Base-by-base conservation (phyloP, 805 yeast genomes). In the Candida mattraensis region DNA sequence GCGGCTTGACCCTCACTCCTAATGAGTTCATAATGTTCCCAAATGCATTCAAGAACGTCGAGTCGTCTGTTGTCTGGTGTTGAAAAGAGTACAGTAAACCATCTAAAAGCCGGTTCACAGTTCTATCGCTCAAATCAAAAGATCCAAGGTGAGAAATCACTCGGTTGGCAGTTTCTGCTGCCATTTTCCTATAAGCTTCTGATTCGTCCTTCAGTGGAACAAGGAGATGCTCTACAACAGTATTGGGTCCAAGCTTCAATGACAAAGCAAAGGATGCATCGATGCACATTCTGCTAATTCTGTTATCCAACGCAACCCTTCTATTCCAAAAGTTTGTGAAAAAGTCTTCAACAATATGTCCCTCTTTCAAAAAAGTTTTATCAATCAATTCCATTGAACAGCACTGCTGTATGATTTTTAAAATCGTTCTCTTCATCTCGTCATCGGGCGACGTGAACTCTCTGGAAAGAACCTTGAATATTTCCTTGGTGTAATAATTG, bases 371-470 rank as follows among this genome's bases (percentile, higher is more conserved):
- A 43, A 74, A 77, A 17, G 59, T 60, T 11, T 64, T 67, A 9
- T 79, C 70, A 10, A 86, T 68, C 9, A 77, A 76, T 9, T 74
- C 79, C 1, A 84, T 67, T 1, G 74, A 60, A 10, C 87, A 77
- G 48, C 93, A 76, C 41, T 74, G 80, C 35, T 74, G 80, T 19
- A 89, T 63, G 6, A 86, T 85, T 19, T 70, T 64, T 40, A 93
- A 58, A 3, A 89, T 83, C 0, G 88, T 74, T 40, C 74, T 74
- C 50, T 77, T 78, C 91, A 89, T 84, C 31, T 88, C 96, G 42
- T 85, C 95, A 53, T 87, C 96, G 0, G 93, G 88, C 0, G 94
- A 76, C 22, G 66, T 58, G 49, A 87, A 85, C 58, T 89, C 95
- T 35, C 93, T 66, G 3, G 76, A 51, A 5, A 88, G 64, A 18